These are phyloP conservation scores for Nitzschia palea DNA, from an alignment of 108 stramenopile species.

Conservation along the genomic window DNA sequence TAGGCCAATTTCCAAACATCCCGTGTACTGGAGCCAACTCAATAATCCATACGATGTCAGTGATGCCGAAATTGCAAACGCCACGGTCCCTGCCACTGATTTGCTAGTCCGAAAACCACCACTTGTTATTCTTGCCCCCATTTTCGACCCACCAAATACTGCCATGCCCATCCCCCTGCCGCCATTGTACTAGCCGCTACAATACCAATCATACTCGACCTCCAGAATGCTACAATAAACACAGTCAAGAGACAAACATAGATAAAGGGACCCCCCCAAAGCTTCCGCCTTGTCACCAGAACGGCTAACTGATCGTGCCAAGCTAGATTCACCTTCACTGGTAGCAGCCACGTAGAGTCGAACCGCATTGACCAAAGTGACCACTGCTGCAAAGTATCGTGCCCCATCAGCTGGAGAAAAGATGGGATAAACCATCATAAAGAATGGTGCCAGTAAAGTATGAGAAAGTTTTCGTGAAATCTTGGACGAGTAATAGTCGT, in stretches of 20 bases:
- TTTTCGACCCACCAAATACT: slow-evolving; percentile 75
- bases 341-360: slow-evolving; percentile 63
- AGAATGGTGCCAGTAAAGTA: slow-evolving; percentile 71
- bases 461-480: slow-evolving; percentile 79
- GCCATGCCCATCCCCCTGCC: slow-evolving; percentile 76
- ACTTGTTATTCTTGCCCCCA: slow-evolving; percentile 63
- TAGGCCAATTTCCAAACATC: slow-evolving; percentile 40
- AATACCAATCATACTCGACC: slow-evolving; percentile 49
- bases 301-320: slow-evolving; percentile 70
- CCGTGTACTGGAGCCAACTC: slow-evolving; percentile 45
- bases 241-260: slow-evolving; percentile 59
- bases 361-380: slow-evolving; percentile 51
- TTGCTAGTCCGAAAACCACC: slow-evolving; percentile 51
- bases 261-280: slow-evolving; percentile 79
- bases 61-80: slow-evolving; percentile 54
- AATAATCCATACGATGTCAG: slow-evolving; percentile 47
- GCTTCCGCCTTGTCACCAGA: slow-evolving; percentile 70
- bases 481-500: slow-evolving; percentile 41
- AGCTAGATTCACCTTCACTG: slow-evolving; percentile 40
- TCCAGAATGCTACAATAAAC: slow-evolving; percentile 68
- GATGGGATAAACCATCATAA: slow-evolving; percentile 71
- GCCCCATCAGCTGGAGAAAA: slow-evolving; percentile 67
- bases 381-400: slow-evolving; percentile 62
- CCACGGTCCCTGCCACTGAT: slow-evolving; percentile 66
- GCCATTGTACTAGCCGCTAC: slow-evolving; percentile 72